Evolutionary conservation across 2,329 filamentous ascomycete species (phyloP).

Genomic region (Xylaria sp.): DNA sequence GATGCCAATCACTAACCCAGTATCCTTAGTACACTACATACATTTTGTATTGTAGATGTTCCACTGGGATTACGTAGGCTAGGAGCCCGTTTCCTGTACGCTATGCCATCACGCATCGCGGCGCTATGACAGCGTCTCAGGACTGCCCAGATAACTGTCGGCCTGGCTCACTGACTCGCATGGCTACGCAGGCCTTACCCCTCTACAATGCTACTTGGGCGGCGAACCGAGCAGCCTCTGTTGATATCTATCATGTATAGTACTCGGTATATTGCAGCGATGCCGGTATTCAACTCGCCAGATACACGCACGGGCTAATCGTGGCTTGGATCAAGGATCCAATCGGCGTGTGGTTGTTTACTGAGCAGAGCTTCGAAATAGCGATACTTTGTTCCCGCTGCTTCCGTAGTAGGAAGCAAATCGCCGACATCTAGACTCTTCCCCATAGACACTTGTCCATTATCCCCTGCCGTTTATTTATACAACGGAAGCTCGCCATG

Average conservation of each 20-base stretch:
- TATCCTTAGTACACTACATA: not conserved
- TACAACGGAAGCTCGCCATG: not conserved
- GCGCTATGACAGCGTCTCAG: conserved; percentile 15
- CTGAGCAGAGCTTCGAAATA: not conserved
- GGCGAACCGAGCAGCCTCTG: conserved; percentile 4
- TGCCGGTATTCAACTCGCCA: conserved; percentile 7
- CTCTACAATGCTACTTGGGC: conserved; percentile 1
- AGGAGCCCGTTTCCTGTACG: not conserved
- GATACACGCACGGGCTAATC: conserved; percentile 21
- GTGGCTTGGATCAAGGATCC: conserved; percentile 7
- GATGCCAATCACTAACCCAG: conserved; percentile 5
- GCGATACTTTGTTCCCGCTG: conserved; percentile 15
- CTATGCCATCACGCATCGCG: not conserved
- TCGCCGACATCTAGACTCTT: conserved; percentile 24
- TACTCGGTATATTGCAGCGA: conserved; percentile 20
- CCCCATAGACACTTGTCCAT: not conserved
- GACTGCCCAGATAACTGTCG: conserved; percentile 10
- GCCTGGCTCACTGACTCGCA: conserved; percentile 9
- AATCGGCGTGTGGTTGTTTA: not conserved
- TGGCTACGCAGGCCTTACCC: not conserved
- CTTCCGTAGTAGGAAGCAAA: conserved; percentile 21
- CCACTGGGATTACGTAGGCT: conserved; percentile 21
- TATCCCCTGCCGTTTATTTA: conserved; percentile 2
- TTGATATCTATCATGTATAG: conserved; percentile 23
- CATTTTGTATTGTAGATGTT: not conserved